A percentile compares a stretch with the other conserved stretches of the same genome.
phyloP scores from a whole-genome alignment of 441 rosid species.

The Croton laevigatus region DNA sequence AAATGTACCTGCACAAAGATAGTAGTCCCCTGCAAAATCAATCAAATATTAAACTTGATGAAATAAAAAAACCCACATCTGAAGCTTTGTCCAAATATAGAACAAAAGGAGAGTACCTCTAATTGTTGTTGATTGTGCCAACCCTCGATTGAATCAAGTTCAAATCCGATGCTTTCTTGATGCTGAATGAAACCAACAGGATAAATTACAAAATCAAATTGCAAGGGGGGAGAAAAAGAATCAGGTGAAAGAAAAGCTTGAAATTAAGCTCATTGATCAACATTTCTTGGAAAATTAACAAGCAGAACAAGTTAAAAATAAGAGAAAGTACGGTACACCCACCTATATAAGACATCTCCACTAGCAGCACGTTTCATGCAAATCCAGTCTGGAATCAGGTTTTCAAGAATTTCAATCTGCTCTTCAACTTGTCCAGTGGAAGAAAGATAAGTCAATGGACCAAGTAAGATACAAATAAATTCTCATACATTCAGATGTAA shows the following conservation, averaged over 20 bases:
- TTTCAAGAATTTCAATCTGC: slow-evolving; percentile 47
- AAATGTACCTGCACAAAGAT: background rate
- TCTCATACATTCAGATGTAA: background rate
- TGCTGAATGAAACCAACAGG: slow-evolving; percentile 27
- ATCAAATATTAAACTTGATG: background rate
- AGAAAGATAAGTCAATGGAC: slow-evolving; percentile 3
- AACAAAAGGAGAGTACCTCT: background rate
- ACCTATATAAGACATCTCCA: slow-evolving; percentile 46
- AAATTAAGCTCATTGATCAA: too few relatives aligned
- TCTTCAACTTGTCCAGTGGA: slow-evolving; percentile 49
- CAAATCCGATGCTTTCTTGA: slow-evolving; percentile 31
- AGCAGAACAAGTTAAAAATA: background rate
- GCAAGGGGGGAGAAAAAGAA: too few relatives aligned
- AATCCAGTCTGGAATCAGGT: slow-evolving; percentile 51
- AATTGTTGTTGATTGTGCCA: background rate
- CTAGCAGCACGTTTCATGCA: slow-evolving; percentile 28
- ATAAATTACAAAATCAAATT: background rate
- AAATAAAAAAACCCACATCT: background rate
- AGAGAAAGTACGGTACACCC: background rate
- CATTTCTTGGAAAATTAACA: too few relatives aligned
- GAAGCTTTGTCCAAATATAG: background rate
- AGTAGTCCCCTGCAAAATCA: background rate
- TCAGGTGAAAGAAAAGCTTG: too few relatives aligned
- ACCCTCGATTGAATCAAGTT: slow-evolving; percentile 27
- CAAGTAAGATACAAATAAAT: background rate